Evolutionary conservation across 495 filamentous ascomycete genomes (phyloP), one percentile per base, ranked within the genome.

Genomic region (Aspergillus cavernicola): DNA sequence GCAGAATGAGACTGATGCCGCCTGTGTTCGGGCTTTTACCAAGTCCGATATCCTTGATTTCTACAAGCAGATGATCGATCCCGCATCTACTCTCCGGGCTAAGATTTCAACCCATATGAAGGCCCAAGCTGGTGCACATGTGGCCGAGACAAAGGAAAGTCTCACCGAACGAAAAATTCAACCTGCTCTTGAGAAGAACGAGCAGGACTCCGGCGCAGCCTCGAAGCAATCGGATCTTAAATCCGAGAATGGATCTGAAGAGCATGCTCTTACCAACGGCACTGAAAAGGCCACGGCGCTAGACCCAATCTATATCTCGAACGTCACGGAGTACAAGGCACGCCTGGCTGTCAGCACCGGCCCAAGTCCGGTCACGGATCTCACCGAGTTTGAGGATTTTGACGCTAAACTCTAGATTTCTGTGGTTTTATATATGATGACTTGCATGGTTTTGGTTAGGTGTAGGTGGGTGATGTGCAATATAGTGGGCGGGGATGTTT

Each of bases 61-160:
- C 72, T 97, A 81, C 74, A 71, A 79, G 18, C 77, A 83, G 19
- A 92, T 82, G 73, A 87, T 97, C 53, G 71, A 83, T 41, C 92
- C 93, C 1, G 68, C 69, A 1, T 96, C 92, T 11, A 69, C 81
- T 2, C 73, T 68, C 0, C 83, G 93, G 22, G 85, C 90, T 16
- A 97, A 97, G 68, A 67, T 91, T 7, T 81, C 89, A 3, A 79
- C 97, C 31, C 88, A 97, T 57, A 74, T 97, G 57, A 79, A 85
- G 33, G 95, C 93, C 0, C 87, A 90, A 61, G 72, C 77, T 35
- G 75, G 77, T 11, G 67, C 65, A 3, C 55, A 58, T 13, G 56
- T 53, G 1, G 63, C 62, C 8, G 59, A 68, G 20, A 58, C 75
- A 16, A 67, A 66, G 9, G 76, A 85, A 44, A 66, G 70, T 13